Base-by-base conservation (phyloP, 306 rosid species). In the Purshia tridentata region DNA sequence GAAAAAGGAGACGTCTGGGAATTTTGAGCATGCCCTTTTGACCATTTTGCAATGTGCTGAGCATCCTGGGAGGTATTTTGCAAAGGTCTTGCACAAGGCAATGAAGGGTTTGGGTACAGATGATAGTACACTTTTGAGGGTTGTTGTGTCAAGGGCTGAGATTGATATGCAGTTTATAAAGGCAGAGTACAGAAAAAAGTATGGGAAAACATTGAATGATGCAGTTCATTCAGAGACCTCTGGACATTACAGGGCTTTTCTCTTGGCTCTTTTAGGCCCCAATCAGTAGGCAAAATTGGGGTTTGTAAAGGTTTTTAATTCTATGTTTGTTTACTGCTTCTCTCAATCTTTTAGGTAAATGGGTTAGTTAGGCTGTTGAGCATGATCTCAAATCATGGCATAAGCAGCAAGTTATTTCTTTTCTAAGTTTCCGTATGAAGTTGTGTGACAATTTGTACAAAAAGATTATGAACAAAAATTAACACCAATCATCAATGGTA, bases 181-280 rank as follows among this genome's bases (percentile, higher is more conserved):
- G 80, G 91, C 73, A 0, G 98, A 93, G 79, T 93, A 90, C 60
- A 39, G 49, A 56, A 90, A 79, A 79, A 93, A 90, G 69, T 90
- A 90, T 77, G 65, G 71, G 55, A 90, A 87, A 85, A 81, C 87
- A 0, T 68, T 88, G 80, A 77, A 82, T 19, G 86, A 87, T 77
- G 93, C 88, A 6, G 97, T 92, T 52, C 86, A 80, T 68, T 90
- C 98, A 0, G 98, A 90, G 76, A 93, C 97, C 16, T 93, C 98
- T 0, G 87, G 97, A 37, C 68, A 76, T 74, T 93, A 93, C 81
- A 74, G 85, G 79, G 76, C 85, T 52, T 90, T 92, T 44, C 97
- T 92, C 67, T 89, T 92, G 53, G 22, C 84, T 56, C 88, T 92
- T 65, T 69, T 92, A 72, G 97, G 97, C 46, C 87, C 89, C 72